Base-by-base conservation (phyloP, 306 rosid species). In the Macrotyloma uniflorum region DNA sequence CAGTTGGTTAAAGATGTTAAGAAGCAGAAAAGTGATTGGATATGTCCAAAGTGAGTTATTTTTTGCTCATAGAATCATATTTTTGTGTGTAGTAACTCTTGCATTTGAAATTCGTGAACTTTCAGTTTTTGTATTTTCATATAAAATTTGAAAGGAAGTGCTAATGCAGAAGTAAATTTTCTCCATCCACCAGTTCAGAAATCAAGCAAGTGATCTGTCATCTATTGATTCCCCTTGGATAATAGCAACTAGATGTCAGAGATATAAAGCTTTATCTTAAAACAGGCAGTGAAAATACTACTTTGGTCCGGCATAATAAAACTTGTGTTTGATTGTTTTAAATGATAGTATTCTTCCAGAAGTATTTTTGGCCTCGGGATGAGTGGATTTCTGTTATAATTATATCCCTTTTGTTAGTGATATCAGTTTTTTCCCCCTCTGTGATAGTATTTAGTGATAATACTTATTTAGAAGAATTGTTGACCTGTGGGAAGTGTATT, bases 11-110 rank as follows among this genome's bases (percentile, higher is more conserved):
- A 79, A 50, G 77, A 82, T 77, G 87, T 79, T 70, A 94, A 88
- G 85, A 87, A 89, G 93, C 91, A 77, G 93, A 83, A 76, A 75
- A 93, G 96, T 68, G 98, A 91, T 84, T 95, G 99, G 99, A 85
- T 79, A 77, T 95, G 99, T 86, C 79, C 87, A 43, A 93, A 89
- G 99, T 95, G 80, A 89, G 98, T 88, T 65, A 24, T 63, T 65
- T n/a, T 46, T 18, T 47, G 26, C 61, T 68, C 43, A 43, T 81
- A 24, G 28, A 46, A 54, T 47, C 42, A 38, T 58, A 68, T 71
- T 76, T 67, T 18, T 36, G 54, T 77, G 66, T 75, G 38, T 51
- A 16, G 57, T 54, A 72, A 11, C 66, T 65, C 58, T 16, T 61
- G 68, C 51, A 7, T 10, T n/a, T n/a, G n/a, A n/a, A n/a, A n/a